These are phyloP conservation scores for Chaetomium strumarium DNA, from an alignment of 2,329 filamentous ascomycete genomes.

Conservation along the genomic window DNA sequence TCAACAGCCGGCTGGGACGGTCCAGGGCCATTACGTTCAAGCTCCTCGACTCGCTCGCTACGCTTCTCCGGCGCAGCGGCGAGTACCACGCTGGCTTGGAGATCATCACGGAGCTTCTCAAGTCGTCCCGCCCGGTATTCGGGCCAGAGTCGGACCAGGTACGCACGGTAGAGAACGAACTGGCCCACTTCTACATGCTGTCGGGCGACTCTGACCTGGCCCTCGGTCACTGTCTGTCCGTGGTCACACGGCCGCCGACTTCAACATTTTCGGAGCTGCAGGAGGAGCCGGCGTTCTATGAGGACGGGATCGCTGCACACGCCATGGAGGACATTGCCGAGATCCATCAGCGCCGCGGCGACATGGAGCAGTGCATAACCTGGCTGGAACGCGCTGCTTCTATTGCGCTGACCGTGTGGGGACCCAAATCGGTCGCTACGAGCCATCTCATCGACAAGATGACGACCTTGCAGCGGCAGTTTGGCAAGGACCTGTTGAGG, in stretches of 20 bases:
- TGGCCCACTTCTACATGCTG: conserved; percentile 25
- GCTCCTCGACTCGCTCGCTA: conserved; percentile 25
- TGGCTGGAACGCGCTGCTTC: conserved; percentile 24
- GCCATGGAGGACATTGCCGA: conserved; percentile 26
- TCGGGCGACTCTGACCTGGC: conserved; percentile 19
- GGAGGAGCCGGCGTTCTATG: conserved; percentile 13
- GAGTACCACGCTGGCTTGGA: conserved; percentile 23
- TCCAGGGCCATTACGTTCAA: conserved; percentile 24
- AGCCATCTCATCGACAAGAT: conserved; percentile 25
- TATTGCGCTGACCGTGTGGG: conserved; percentile 23
- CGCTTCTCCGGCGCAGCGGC: conserved; percentile 23
- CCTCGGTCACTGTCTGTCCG: conserved; percentile 24
- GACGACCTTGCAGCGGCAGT: conserved; percentile 21
- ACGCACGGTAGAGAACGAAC: conserved; percentile 22
- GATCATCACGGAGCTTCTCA: conserved; percentile 22
- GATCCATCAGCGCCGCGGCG: conserved; percentile 23
- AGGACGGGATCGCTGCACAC: conserved; percentile 24
- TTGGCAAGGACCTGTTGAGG: conserved; percentile 20
- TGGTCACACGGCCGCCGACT: conserved; percentile 18
- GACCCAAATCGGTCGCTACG: conserved; percentile 20
- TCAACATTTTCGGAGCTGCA: not conserved
- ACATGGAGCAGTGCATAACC: conserved; percentile 21
- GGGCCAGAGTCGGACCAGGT: conserved; percentile 21
- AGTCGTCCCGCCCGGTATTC: conserved; percentile 19
- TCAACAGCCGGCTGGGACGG: conserved; percentile 21